Conservation (phyloP, 2,329 filamentous ascomycete genomes). For the Macrophomina tecta region DNA sequence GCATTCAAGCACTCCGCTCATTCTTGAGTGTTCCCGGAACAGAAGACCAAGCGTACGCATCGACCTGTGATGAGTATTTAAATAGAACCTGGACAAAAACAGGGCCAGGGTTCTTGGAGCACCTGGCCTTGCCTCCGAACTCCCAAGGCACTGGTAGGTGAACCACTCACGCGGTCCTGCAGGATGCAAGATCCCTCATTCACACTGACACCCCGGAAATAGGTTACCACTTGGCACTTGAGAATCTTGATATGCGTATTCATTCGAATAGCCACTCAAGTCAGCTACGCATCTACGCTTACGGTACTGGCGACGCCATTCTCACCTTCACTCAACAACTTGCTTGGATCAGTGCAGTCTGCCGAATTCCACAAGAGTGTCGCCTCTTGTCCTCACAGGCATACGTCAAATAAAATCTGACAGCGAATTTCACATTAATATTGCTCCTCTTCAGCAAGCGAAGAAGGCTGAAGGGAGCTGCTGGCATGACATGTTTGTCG, state of each 20-base stretch:
- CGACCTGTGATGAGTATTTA: no score
- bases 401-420: background rate
- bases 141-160: no score
- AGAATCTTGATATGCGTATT: background rate
- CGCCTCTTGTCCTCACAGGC: background rate
- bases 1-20: no score
- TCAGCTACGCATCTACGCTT: background rate
- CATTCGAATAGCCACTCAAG: background rate
- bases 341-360: background rate
- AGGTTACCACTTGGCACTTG: background rate
- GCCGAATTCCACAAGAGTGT: background rate
- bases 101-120: no score
- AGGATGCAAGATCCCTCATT: no score
- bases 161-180: no score
- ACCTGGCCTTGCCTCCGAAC: no score
- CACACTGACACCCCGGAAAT: no score
- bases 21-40: no score
- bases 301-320: background rate
- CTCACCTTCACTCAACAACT: background rate
- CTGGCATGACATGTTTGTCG: constrained; percentile 14
- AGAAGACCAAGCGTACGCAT: no score
- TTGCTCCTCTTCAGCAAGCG: background rate
- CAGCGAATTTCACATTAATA: background rate
- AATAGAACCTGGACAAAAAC: no score
- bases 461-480: background rate